A percentile compares a stretch with the other conserved stretches of the same genome.
Conservation (phyloP, 176 grass and related monocot genomes). For the Musa troglodytarum region DNA sequence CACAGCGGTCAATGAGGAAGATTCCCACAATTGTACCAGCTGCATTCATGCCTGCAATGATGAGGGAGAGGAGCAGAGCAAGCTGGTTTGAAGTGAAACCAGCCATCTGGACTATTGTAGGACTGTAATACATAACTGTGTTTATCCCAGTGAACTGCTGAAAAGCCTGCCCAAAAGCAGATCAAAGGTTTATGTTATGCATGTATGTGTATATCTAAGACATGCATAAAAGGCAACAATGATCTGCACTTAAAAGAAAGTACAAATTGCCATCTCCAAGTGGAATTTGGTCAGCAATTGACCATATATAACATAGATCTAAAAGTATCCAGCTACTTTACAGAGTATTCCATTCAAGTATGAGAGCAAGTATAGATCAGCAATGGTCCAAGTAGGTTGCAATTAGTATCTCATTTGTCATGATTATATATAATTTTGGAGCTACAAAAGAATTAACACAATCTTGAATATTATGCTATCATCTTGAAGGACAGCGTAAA, state of each 20-base stretch:
- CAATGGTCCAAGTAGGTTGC: too few relatives aligned
- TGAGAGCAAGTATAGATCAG: too few relatives aligned
- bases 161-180: slow-evolving; percentile 46
- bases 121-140: slow-evolving; percentile 97
- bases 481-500: too few relatives aligned
- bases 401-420: too few relatives aligned
- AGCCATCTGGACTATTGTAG: slow-evolving; percentile 92
- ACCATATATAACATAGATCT: too few relatives aligned
- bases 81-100: slow-evolving; percentile 78
- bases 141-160: slow-evolving; percentile 99
- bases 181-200: not conserved
- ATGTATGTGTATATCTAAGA: not conserved
- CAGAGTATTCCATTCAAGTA: too few relatives aligned
- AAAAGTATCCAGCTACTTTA: too few relatives aligned
- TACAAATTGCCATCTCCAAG: too few relatives aligned
- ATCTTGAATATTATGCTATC: too few relatives aligned
- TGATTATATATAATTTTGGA: too few relatives aligned
- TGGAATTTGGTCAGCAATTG: too few relatives aligned
- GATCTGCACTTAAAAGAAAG: not conserved
- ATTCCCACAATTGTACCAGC: slow-evolving; percentile 82
- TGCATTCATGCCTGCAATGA: slow-evolving; percentile 57
- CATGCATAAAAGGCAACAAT: not conserved
- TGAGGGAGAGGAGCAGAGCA: slow-evolving; percentile 72
- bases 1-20: slow-evolving; percentile 78
- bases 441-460: too few relatives aligned